These are phyloP conservation scores for Arthrocladium fulminans DNA, from an alignment of 2,329 filamentous ascomycete genomes.

Conservation along the genomic window DNA sequence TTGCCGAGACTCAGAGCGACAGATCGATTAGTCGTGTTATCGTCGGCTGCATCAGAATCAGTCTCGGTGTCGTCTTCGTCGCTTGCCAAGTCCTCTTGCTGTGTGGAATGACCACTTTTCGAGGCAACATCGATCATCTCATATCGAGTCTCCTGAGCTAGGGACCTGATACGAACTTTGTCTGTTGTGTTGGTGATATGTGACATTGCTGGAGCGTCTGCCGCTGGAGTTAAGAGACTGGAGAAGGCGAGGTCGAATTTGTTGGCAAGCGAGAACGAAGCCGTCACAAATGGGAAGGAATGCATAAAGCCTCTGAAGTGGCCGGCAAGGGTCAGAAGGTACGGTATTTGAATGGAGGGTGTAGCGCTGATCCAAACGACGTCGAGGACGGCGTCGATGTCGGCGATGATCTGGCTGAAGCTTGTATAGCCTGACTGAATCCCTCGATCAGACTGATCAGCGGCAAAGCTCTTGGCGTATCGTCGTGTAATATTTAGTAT, in stretches of 20 bases:
- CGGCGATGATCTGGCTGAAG: conserved; percentile 62
- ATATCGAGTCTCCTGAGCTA: conserved; percentile 20
- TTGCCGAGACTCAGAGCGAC: conserved; percentile 12
- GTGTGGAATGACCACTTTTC: conserved; percentile 11
- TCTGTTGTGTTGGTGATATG: conserved; percentile 60
- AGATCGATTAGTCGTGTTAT: conserved; percentile 12
- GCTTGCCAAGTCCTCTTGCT: conserved; percentile 13
- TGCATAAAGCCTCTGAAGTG: conserved; percentile 63
- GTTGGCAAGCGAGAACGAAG: conserved; percentile 61
- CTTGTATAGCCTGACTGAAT: conserved; percentile 46
- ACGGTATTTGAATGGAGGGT: conserved; percentile 75
- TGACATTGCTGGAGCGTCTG: conserved; percentile 48
- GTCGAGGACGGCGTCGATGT: conserved; percentile 66
- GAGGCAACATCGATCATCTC: conserved; percentile 18
- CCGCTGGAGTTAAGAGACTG: conserved; percentile 50
- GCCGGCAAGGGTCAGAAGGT: conserved; percentile 68
- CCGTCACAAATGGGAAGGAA: conserved; percentile 60
- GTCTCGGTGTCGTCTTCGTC: conserved; percentile 13
- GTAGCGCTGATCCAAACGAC: conserved; percentile 82
- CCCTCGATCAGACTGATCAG: conserved; percentile 25
- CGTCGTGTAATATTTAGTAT: conserved; percentile 44
- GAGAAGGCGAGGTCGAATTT: conserved; percentile 82
- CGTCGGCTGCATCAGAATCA: conserved; percentile 6
- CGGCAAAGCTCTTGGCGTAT: conserved; percentile 44
- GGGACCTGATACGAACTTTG: conserved; percentile 63